Evolutionary conservation across 441 rosid genomes (phyloP), one percentile per base, ranked within the genome.

Genomic region (Raphanus hybrid): DNA sequence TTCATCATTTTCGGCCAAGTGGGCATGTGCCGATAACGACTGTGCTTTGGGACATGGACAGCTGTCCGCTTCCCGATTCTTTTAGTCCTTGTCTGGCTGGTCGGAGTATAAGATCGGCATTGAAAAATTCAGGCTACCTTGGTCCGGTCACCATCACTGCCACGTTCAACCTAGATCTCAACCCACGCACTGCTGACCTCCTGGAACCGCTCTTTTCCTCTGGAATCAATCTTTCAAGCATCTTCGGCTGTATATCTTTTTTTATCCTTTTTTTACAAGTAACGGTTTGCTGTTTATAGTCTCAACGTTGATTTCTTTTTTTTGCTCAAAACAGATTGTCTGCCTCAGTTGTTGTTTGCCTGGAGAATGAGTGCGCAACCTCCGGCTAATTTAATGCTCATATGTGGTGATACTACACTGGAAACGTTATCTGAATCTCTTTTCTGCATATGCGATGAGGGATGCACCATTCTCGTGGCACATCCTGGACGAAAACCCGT

Each of bases 181-280:
- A n/a, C 57, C 57, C 57, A 50, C 57, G 3, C 18, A 1, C 57
- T 5, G 18, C 18, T 50, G 0, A 0, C 57, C 57, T 50, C 57
- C 57, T 50, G 57, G 57, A 50, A 50, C 8, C 57, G 57, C 57
- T 50, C 57, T 50, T n/a, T 14, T 50, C 57, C 57, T 50, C 57
- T 50, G 57, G 57, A 50, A 50, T 50, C 57, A 6, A 14, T 50
- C 6, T 14, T 50, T 6, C 18, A 50, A 50, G 14, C 57, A n/a
- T 14, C 57, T n/a, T 6, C 18, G 8, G 8, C 57, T 5, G 18
- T 50, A n/a, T n/a, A 6, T 48, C 54, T 48, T 48, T 23, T 29
- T n/a, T 48, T 48, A 48, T 48, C 54, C 15, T 45, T 12, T n/a
- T 48, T 12, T 48, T 48, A 48, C 54, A 48, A 48, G 54, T 48